Evolutionary conservation across 805 yeast genomes (phyloP), one percentile per base, ranked within the genome.

Genomic region (Saturnispora mendoncae): DNA sequence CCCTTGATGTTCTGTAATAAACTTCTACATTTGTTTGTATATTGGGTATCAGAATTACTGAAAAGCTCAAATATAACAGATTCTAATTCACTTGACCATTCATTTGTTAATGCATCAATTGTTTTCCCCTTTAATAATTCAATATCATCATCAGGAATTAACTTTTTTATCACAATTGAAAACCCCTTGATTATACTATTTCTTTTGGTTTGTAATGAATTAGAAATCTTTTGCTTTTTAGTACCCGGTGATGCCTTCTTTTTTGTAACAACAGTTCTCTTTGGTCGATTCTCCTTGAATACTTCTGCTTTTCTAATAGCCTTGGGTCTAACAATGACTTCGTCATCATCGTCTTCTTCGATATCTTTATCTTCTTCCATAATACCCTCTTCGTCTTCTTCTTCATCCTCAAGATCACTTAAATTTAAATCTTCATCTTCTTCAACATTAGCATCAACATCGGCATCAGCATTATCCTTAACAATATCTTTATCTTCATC

Each of bases 21-120:
- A 38, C 81, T 69, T 58, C 95, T 65, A 52, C 82, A 74, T 61
- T 79, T 76, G 50, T 76, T 83, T 38, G 82, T 67, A 62, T 88
- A 83, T 32, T 50, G 39, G 8, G 54, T 42, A 47, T 49, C 53
- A 7, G 53, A 42, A 27, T 21, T 15, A 4, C 36, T 33, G 15
- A 43, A 38, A 21, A 36, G 27, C 14, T 39, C 39, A 12, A 36
- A 21, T 4, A 56, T 48, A 7, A 69, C 76, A 3, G 58, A 53
- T 57, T 81, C 88, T 27, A 81, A 57, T 20, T 67, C 62, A 13
- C 58, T 44, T 0, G 84, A 71, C 74, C 76, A 70, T 17, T 63
- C 55, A n/a, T 14, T 5, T 9, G 78, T 69, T 17, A 67, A 43
- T 14, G 51, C 53, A 14, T 66, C 69, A 4, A 46, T 50, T 45